phyloP scores from a whole-genome alignment of 2,329 filamentous ascomycete genomes.

The Septoria linicola region DNA sequence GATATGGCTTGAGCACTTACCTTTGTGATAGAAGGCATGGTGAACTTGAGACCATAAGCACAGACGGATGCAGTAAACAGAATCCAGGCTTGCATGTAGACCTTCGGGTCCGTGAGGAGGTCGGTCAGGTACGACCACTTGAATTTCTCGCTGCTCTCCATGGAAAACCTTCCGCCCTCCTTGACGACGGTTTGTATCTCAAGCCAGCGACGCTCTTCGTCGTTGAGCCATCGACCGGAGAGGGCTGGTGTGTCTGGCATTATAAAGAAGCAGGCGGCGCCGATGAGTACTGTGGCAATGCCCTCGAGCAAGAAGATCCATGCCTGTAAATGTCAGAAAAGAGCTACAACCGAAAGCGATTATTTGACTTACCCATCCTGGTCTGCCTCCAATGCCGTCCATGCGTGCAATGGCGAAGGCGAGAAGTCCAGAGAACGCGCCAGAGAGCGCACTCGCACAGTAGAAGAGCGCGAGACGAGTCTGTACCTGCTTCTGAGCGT shows the following conservation, averaged over 20 bases:
- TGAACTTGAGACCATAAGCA: constrained; percentile 22
- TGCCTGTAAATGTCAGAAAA: no score
- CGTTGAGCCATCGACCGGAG: constrained; percentile 33
- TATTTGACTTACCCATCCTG: constrained; percentile 31
- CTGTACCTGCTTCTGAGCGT: constrained; percentile 24
- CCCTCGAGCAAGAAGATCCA: constrained; percentile 60
- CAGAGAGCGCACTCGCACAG: constrained; percentile 24
- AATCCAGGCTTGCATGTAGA: constrained; percentile 29
- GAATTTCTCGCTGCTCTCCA: constrained; percentile 28
- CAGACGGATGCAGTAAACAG: constrained; percentile 26
- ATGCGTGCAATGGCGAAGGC: constrained; percentile 40
- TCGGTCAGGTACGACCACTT: constrained; percentile 29
- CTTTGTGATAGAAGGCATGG: constrained; percentile 21
- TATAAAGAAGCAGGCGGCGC: constrained; percentile 54
- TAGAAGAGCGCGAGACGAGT: constrained; percentile 30
- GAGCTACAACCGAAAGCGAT: no score
- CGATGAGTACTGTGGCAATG: constrained; percentile 53
- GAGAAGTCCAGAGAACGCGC: constrained; percentile 30
- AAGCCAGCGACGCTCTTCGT: constrained; percentile 23
- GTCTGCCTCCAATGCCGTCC: constrained; percentile 35
- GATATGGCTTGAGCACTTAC: background rate
- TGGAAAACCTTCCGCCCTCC: constrained; percentile 19
- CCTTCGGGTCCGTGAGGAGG: constrained; percentile 27
- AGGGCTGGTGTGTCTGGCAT: constrained; percentile 50
- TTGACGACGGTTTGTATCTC: constrained; percentile 25